phyloP scores from a whole-genome alignment of 1,284 basidiomycete genomes.

The Puccinia novopanici region DNA sequence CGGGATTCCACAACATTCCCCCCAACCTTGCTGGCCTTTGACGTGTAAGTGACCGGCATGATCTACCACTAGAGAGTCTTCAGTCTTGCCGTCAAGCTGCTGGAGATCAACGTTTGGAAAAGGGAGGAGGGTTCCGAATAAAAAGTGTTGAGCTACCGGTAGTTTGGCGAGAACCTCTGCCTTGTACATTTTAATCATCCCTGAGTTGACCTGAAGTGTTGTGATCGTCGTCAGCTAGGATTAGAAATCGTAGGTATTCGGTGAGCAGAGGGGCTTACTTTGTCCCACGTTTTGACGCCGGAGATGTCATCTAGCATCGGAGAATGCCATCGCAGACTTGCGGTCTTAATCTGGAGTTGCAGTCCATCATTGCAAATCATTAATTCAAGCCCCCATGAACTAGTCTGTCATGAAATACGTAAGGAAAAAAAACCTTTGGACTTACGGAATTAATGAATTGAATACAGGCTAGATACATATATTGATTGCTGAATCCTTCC shows the following conservation, averaged over 20 bases:
- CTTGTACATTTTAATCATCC: conserved; percentile 97
- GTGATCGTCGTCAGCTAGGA: not conserved
- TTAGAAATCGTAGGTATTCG: not conserved
- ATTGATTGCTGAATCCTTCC: conserved; percentile 87
- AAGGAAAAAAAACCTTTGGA: conserved; percentile 37
- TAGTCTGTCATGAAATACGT: not conserved
- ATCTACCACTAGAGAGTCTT: conserved; percentile 60
- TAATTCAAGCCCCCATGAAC: no score
- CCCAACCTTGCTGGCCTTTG: conserved; percentile 69
- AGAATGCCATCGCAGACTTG: conserved; percentile 94
- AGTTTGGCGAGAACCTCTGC: conserved; percentile 94
- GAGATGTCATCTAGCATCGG: conserved; percentile 99
- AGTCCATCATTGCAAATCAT: not conserved
- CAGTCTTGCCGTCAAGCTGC: conserved; percentile 60
- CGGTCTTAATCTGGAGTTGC: conserved; percentile 78
- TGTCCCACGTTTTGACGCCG: conserved; percentile 65
- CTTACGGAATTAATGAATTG: conserved; percentile 90
- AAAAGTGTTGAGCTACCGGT: conserved; percentile 93
- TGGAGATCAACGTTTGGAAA: conserved; percentile 66
- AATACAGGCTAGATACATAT: conserved; percentile 98
- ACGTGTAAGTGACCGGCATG: conserved; percentile 70
- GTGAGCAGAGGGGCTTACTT: not conserved
- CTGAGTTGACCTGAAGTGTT: conserved; percentile 71
- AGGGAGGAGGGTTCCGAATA: conserved; percentile 81
- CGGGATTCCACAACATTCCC: conserved; percentile 69